Conservation (phyloP, 257 asterid genomes). For the Knoxia roxburghii region DNA sequence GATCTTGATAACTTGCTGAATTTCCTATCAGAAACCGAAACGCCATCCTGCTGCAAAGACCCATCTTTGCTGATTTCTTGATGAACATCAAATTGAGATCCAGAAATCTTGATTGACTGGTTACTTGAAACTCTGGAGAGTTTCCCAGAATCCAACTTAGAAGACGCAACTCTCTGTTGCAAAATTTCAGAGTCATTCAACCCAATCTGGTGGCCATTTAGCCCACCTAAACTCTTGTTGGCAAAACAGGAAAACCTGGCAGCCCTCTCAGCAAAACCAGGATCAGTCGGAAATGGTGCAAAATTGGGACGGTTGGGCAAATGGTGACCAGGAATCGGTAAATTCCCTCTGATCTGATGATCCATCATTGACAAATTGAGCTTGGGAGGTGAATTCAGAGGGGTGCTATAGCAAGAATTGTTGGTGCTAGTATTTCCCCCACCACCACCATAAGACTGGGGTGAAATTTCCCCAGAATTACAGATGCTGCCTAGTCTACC, state of each 20-base stretch:
- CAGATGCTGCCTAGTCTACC: constrained; percentile 70
- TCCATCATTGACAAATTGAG: constrained; percentile 42
- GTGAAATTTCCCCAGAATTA: constrained; percentile 57
- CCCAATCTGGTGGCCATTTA: constrained; percentile 21
- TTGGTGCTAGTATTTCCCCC: constrained; percentile 28
- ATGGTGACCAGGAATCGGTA: constrained; percentile 24
- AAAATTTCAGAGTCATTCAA: constrained; percentile 20
- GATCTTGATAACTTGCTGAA: constrained; percentile 23
- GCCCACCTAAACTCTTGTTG: constrained; percentile 27
- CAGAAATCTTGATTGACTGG: constrained; percentile 30
- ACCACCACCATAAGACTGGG: constrained; percentile 27
- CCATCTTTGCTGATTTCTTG: constrained; percentile 41
- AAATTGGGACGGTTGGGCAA: constrained; percentile 29
- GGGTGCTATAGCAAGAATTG: constrained; percentile 59
- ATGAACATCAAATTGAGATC: constrained; percentile 31
- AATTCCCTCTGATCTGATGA: constrained; percentile 39
- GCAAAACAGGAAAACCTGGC: constrained; percentile 68
- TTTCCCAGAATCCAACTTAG: constrained; percentile 37
- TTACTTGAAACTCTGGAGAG: constrained; percentile 40
- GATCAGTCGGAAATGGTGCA: constrained; percentile 54
- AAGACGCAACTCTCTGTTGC: constrained; percentile 18
- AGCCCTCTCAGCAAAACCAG: constrained; percentile 64
- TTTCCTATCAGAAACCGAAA: constrained; percentile 25
- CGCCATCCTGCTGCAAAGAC: neutral
- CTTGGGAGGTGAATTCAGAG: constrained; percentile 77